phyloP scores from a whole-genome alignment of 176 grass and related monocot genomes.

The Saccharum spontaneum region DNA sequence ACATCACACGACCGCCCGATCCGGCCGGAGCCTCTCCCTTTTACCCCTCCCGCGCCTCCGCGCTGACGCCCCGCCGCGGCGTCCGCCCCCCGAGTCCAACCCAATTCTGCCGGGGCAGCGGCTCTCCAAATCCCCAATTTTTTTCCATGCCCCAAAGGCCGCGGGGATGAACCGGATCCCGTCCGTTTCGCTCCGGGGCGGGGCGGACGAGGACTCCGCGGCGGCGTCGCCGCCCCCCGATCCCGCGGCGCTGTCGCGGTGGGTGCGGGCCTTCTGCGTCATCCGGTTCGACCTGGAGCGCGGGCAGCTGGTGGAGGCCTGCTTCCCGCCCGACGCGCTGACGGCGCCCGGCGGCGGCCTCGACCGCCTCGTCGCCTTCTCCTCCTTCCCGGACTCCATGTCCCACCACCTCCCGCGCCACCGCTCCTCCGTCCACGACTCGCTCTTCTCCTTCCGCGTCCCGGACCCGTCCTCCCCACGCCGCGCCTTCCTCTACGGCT shows the following conservation, averaged over 20 bases:
- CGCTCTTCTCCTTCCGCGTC: slow-evolving; percentile 93
- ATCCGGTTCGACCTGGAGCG: slow-evolving; percentile 99
- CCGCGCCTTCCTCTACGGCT: slow-evolving; percentile 71
- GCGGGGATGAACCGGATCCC: slow-evolving; percentile 66
- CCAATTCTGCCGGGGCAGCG: slow-evolving; percentile 1
- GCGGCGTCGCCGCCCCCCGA: slow-evolving; percentile 28
- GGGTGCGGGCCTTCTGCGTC: slow-evolving; percentile 79
- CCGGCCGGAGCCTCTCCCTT: slow-evolving; percentile 21
- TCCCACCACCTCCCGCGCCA: slow-evolving; percentile 93
- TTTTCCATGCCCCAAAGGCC: neutral
- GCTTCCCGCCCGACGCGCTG: slow-evolving; percentile 66
- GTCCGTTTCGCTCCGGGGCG: slow-evolving; percentile 56
- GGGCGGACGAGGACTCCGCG: slow-evolving; percentile 16
- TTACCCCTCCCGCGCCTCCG: neutral
- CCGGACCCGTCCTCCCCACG: slow-evolving; percentile 45
- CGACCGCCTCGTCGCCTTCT: slow-evolving; percentile 86
- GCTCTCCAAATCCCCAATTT: neutral
- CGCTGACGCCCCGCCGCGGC: slow-evolving; percentile 23
- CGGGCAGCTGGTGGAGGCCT: slow-evolving; percentile 85
- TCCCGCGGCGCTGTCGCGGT: slow-evolving; percentile 59
- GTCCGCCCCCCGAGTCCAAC: slow-evolving; percentile 22
- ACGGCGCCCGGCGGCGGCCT: slow-evolving; percentile 40
- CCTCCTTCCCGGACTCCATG: slow-evolving; percentile 99
- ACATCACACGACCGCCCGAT: slow-evolving; percentile 33
- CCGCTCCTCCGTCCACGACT: slow-evolving; percentile 90